Evolutionary conservation across 768 basidiomycete species (phyloP), one percentile per base, ranked within the genome.

Genomic region (Suillus brevipes): DNA sequence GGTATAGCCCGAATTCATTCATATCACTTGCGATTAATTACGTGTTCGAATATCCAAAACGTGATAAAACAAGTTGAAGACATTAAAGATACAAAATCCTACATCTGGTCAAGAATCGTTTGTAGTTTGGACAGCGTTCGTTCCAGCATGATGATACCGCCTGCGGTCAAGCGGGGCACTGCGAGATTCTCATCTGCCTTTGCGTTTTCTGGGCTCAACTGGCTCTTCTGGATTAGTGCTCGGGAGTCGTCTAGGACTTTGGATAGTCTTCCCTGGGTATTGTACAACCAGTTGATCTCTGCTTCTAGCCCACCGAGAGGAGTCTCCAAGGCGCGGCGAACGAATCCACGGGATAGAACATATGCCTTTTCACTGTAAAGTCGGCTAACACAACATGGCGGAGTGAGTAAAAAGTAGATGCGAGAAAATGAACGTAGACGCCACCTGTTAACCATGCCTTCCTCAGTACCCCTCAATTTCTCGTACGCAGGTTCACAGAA

Each of bases 401-500:
- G 59, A 38, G n/a, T 20, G 10, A 53, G 23, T 49, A 9, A 50
- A 47, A 38, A 53, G 31, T 36, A 25, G 10, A 40, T 28, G 45
- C 31, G n/a, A 38, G 36, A 59, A 63, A 63, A 34, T 28, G 45
- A 50, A 6, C 12, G 25, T 20, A 28, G 18, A 42, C 13, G 78
- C 61, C 57, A 90, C 88, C 92, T 94, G 72, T 95, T 96, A 61
- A 95, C 87, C 56, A 82, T 90, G 38, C 93, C 95, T 74, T 97
- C 95, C 68, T 90, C 88, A 0, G 95, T 97, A 2, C 94, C 94
- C 67, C 93, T 84, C 49, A 97, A 80, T 72, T 95, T 97, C 72
- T 97, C 95, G 71, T 91, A 97, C 0, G 94, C 94, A 31, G 95
- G 95, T 73, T 98, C 95, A 69, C 92, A 94, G 72, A 89, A 95